Conservation (phyloP, 495 filamentous ascomycete genomes). For the Hyaloscypha finlandica region DNA sequence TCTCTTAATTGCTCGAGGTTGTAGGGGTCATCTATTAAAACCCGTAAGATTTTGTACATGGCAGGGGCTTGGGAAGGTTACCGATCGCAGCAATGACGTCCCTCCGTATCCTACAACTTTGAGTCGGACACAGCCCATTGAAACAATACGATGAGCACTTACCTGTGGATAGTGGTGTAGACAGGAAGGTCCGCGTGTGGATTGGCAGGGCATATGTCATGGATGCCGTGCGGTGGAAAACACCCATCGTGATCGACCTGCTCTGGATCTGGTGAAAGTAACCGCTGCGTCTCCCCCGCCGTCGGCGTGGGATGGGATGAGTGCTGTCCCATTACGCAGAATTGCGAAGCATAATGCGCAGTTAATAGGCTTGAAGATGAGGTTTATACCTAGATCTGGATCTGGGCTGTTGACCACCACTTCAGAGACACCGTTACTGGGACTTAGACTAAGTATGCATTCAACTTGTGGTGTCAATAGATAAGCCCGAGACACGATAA, state of each 20-base stretch:
- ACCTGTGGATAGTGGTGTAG: conserved; percentile 51
- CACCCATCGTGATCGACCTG: conserved; percentile 27
- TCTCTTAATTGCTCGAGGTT: conserved; percentile 67
- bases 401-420: no score
- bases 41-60: conserved; percentile 1
- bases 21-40: conserved; percentile 57
- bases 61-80: conserved; percentile 14
- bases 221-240: conserved; percentile 28
- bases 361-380: neutral
- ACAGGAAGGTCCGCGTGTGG: conserved; percentile 38
- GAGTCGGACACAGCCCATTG: neutral
- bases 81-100: conserved; percentile 41
- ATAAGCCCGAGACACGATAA: no score
- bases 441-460: no score
- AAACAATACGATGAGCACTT: conserved; percentile 3
- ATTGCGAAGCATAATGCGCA: neutral
- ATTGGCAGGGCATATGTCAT: conserved; percentile 30
- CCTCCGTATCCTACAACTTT: conserved; percentile 29
- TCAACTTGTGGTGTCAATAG: no score
- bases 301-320: conserved; percentile 2
- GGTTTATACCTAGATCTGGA: no score
- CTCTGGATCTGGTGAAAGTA: conserved; percentile 3
- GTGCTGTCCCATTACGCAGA: conserved; percentile 22
- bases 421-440: no score
- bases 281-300: neutral